Conservation (phyloP, 1,284 basidiomycete genomes). For the Heterobasidion occidentale region DNA sequence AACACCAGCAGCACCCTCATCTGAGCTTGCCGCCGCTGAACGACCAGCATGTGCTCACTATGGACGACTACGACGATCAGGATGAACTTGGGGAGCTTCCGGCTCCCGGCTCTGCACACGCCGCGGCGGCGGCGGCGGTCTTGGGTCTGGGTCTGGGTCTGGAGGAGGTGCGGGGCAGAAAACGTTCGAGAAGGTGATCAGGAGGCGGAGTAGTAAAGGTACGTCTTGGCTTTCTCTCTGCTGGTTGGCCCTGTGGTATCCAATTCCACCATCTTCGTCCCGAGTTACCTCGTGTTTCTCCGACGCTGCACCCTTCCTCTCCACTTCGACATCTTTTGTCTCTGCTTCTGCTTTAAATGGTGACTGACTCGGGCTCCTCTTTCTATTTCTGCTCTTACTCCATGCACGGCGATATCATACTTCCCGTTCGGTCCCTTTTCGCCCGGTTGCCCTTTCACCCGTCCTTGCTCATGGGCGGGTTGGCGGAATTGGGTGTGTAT, state of each 20-base stretch:
- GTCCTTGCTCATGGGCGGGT: background rate
- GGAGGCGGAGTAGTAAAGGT: constrained; percentile 67
- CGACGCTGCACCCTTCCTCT: no score
- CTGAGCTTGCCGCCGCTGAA: constrained; percentile 12
- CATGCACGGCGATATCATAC: background rate
- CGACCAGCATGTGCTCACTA: constrained; percentile 10
- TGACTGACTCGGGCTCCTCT: background rate
- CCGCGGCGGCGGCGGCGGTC: constrained; percentile 8
- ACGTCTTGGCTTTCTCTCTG: constrained; percentile 9
- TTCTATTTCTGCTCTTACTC: background rate
- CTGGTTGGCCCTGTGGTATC: background rate
- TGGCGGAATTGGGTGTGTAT: background rate
- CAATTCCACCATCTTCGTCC: no score
- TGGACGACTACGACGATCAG: constrained; percentile 30
- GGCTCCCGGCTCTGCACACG: constrained; percentile 12
- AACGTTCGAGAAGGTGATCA: constrained; percentile 40
- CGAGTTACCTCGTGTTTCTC: no score
- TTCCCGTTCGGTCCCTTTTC: background rate
- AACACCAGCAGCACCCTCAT: background rate
- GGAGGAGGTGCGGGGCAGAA: constrained; percentile 14
- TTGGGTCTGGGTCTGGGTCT: constrained; percentile 10
- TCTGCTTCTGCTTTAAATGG: background rate
- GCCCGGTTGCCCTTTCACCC: background rate
- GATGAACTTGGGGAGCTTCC: constrained; percentile 23
- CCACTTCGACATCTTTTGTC: background rate